Percentiles rank a stretch among this genome's conserved stretches.
Conservation (phyloP, 495 filamentous ascomycete genomes). For the Penicillium bialowiezense region DNA sequence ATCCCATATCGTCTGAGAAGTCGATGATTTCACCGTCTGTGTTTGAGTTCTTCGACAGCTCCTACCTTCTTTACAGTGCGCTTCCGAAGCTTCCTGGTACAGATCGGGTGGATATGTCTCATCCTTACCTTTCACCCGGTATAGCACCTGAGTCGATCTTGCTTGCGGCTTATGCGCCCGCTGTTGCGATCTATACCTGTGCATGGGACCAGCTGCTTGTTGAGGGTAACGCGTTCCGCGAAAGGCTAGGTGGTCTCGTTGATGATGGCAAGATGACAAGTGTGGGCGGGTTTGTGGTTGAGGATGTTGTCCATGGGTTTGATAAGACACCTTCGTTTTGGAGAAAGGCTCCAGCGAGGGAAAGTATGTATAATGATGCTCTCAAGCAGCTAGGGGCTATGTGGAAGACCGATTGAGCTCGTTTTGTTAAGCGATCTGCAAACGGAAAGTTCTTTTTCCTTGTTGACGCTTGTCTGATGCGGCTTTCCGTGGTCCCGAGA, state of each 20-base stretch:
- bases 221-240: slow-evolving; percentile 23
- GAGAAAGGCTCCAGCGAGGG: slow-evolving; percentile 9
- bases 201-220: slow-evolving; percentile 25
- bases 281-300: slow-evolving; percentile 17
- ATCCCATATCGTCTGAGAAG: slow-evolving; percentile 12
- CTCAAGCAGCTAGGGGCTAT: slow-evolving; percentile 15
- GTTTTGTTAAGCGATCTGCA: too few species aligned
- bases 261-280: slow-evolving; percentile 6
- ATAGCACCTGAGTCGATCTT: slow-evolving; percentile 9
- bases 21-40: slow-evolving; percentile 11
- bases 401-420: slow-evolving; percentile 10
- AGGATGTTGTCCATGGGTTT: slow-evolving; percentile 25
- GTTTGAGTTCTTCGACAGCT: slow-evolving; percentile 18
- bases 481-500: too few species aligned
- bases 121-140: slow-evolving; percentile 24
- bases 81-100: slow-evolving; percentile 9
- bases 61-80: slow-evolving; percentile 11
- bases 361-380: slow-evolving; percentile 23
- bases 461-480: too few species aligned
- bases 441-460: too few species aligned
- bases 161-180: slow-evolving; percentile 10
- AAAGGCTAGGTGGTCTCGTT: slow-evolving; percentile 15
- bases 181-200: slow-evolving; percentile 24
- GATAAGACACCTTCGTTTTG: slow-evolving; percentile 26
- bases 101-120: slow-evolving; percentile 14